Base-by-base conservation (phyloP, 129 eudicot species). In the Pseudognaphalium luteoalbum region DNA sequence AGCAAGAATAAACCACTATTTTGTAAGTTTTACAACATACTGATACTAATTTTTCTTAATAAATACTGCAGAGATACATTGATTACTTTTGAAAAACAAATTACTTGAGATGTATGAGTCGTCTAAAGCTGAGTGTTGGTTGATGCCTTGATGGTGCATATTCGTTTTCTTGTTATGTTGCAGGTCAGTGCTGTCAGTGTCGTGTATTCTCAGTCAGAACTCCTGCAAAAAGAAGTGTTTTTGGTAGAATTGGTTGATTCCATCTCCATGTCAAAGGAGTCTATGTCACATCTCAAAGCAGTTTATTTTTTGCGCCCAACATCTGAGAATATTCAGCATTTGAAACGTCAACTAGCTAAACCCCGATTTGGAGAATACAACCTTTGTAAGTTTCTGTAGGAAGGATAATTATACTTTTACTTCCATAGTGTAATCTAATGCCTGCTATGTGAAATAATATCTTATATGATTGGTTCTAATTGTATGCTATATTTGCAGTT, bases 181-280 rank as follows among this genome's bases (percentile, higher is more conserved):
- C 92, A 95, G 99, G 99, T 95, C 85, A 91, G 99, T 79, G 74
- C 78, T 76, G 97, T 95, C 74, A 95, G 97, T 79, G 97, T 95
- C 6, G 99, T 88, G 61, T 91, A 91, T 85, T 89, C 97, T 15
- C 99, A 91, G 75, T 95, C 99, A 22, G 99, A 95, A 70, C 96
- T 95, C 72, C 90, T 95, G 71, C 96, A 89, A 82, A 95, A 95
- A 84, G 97, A 95, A 86, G 99, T 95, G 63, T 95, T 95, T 83
- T 78, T 95, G 80, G 99, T 95, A 78, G 99, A 95, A 85, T 78
- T 91, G 76, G 88, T 95, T 59, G 99, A 95, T 84, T 89, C 99
- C 59, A 95, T 86, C 75, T 80, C 94, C 80, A 89, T 78, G 99
- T 91, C 99, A 57, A 95, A 86, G 83, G 99, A 95, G 87, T 79